phyloP scores from a whole-genome alignment of 352 stramenopile genomes.

The Phytophthora hybrid region DNA sequence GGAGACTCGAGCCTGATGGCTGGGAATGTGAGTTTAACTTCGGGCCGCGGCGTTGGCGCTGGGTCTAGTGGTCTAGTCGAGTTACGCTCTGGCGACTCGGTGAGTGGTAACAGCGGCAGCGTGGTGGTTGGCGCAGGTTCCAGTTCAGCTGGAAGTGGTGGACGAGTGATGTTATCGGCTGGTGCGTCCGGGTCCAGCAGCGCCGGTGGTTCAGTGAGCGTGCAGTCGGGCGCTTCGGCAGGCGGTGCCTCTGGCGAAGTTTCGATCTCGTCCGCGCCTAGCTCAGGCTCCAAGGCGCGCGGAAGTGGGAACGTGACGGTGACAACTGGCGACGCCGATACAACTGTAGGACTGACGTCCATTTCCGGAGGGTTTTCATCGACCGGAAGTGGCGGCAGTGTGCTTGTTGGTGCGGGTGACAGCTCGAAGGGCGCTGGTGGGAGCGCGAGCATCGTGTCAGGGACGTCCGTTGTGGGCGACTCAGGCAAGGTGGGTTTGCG shows the following conservation, averaged over 20 bases:
- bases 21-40: conserved; percentile 12
- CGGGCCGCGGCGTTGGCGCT: conserved; percentile 5
- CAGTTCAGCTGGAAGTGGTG: conserved; percentile 14
- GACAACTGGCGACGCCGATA: conserved; percentile 14
- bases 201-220: conserved; percentile 11
- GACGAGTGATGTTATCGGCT: conserved; percentile 9
- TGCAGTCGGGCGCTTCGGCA: conserved; percentile 15
- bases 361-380: conserved; percentile 17
- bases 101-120: conserved; percentile 10
- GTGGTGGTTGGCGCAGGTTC: conserved; percentile 12
- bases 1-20: conserved; percentile 5
- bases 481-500: conserved; percentile 17
- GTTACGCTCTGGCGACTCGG: conserved; percentile 14
- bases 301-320: conserved; percentile 14
- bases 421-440: conserved; percentile 8
- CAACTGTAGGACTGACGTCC: conserved; percentile 11
- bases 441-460: conserved; percentile 19
- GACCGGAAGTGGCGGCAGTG: conserved; percentile 2
- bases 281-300: conserved; percentile 12
- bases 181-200: conserved; percentile 8
- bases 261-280: conserved; percentile 14
- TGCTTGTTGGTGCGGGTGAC: conserved; percentile 12
- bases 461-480: conserved; percentile 5
- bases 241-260: conserved; percentile 8
- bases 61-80: conserved; percentile 11